Evolutionary conservation across 495 filamentous ascomycete genomes (phyloP), one percentile per base, ranked within the genome.

Genomic region (Glarea lozoyensis): DNA sequence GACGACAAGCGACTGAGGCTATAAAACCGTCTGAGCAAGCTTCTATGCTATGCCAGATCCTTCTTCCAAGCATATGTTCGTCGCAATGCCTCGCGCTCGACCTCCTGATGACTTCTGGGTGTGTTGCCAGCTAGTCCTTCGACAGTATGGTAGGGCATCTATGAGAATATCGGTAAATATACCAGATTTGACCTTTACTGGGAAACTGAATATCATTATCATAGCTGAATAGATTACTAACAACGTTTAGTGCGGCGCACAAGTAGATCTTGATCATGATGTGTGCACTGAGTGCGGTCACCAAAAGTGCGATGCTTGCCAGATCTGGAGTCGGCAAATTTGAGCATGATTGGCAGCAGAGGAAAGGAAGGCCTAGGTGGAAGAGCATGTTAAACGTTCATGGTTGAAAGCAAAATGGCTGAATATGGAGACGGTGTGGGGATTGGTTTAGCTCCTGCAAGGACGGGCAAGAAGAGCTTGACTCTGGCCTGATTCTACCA

Each of bases 51-150:
- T 19, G n/a, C 7, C n/a, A 29, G n/a, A 29, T n/a, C 25, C 25
- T 7, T 7, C 25, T 29, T 7, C 7, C 25, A 7, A n/a, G 25
- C 7, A 29, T n/a, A 7, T 29, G 25, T n/a, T 37, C 15, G 6
- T 37, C 7, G 15, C 10, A 21, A 21, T 20, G 6, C n/a, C 17
- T 11, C 6, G 12, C 4, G 5, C 31, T 13, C n/a, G 17, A 7
- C 6, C 31, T 7, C 35, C 35, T 20, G 35, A 37, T n/a, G 15
- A 19, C 3, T 37, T 37, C 35, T 37, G 35, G 35, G 16, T 37
- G 17, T 37, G 35, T 21, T 37, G 35, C 18, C 19, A 21, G 35
- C 7, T 37, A 20, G 11, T 37, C 35, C 4, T 20, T 21, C 35
- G 4, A 7, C 10, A 37, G 35, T 20, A 37, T 21, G 35, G 35